Base-by-base conservation (phyloP, 352 stramenopile genomes). In the Saprolegnia parasitica region DNA sequence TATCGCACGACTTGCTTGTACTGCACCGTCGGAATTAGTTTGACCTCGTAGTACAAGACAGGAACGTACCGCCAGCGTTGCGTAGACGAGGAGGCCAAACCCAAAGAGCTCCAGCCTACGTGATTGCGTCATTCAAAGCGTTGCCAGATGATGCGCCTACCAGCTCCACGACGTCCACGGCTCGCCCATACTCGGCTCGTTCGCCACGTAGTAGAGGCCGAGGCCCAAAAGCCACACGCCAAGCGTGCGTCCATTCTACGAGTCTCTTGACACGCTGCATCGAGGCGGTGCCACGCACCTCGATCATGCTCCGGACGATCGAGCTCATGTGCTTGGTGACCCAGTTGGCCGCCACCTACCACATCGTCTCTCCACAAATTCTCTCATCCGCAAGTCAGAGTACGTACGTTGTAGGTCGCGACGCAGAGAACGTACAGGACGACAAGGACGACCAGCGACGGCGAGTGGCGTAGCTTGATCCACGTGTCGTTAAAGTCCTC, bases 261-360 rank as follows among this genome's bases (percentile, higher is more conserved):
- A 24, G 29, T 35, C 35, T 18, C n/a, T 63, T 20, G 46, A 47
- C 3, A 29, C 39, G 29, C 9, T 16, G 26, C 35, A 49, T 37
- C 37, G 1, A 5, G 35, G 13, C 32, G 8, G 4, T n/a, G 24
- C 35, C 49, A 61, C 68, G 20, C 60, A 91, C 83, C 83, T 91
- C 85, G 52, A 77, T 71, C 56, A 93, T 93, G 72, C 81, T 89
- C 47, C 85, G 83, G 78, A 93, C 89, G 74, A 91, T 81, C 0
- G 83, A 80, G 29, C 81, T 90, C 15, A 93, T 74, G 67, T 93
- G 85, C 75, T 93, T 93, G 50, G 85, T 93, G 15, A 93, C 85
- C 74, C 90, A 91, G 70, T 91, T 93, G 40, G 74, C 85, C 4
- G 83, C 89, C n/a, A 71, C 52, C 56, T 63, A 49, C 21, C 16